Base-by-base conservation (phyloP, 2,329 filamentous ascomycete genomes). In the Elsinoe ampelina region DNA sequence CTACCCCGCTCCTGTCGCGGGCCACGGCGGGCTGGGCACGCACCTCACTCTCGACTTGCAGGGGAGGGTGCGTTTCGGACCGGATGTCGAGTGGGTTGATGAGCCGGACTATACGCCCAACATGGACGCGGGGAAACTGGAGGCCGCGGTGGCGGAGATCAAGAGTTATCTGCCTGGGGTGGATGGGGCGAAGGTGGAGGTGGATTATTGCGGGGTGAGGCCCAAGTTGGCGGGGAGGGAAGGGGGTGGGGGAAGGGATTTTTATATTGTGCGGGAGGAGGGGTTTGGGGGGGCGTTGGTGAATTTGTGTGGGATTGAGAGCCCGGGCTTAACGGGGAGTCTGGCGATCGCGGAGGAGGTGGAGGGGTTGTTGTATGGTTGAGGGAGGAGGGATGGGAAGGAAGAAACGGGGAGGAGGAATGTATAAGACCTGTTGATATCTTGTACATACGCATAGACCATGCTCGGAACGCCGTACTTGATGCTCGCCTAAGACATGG, bases 51-150 rank as follows among this genome's bases (percentile, higher is more conserved):
- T 97, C 58, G 93, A 98, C 69, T 79, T 97, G 72, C 80, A 77
- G 0, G 91, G 92, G 0, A 82, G 88, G 0, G 79, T 97, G 42
- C 85, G 89, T 36, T 98, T 98, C 70, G 93, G 93, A 0, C 93
- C 93, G 0, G 93, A 98, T 67, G 87, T 96, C 12, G 89, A 97
- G 70, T 97, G 93, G 93, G 85, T 95, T 0, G 80, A 85, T 50
- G 73, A 77, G 1, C 82, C 89, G 0, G 83, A 95, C 65, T 76
- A 95, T n/a, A 61, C 64, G 5, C 68, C 68, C 1, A 75, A 76
- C 1, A 85, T 87, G 13, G 89, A 82, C 62, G 72, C 76, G 1
- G 75, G 75, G 19, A 77, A 87, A 11, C 73, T 95, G 57, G 69
- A 73, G 1, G 76, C 80, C 38, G 91, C 91, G 0, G 70, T 95